Evolutionary conservation across 352 stramenopile genomes (phyloP), one percentile per base, ranked within the genome.

Genomic region (Globisporangium okanoganense): DNA sequence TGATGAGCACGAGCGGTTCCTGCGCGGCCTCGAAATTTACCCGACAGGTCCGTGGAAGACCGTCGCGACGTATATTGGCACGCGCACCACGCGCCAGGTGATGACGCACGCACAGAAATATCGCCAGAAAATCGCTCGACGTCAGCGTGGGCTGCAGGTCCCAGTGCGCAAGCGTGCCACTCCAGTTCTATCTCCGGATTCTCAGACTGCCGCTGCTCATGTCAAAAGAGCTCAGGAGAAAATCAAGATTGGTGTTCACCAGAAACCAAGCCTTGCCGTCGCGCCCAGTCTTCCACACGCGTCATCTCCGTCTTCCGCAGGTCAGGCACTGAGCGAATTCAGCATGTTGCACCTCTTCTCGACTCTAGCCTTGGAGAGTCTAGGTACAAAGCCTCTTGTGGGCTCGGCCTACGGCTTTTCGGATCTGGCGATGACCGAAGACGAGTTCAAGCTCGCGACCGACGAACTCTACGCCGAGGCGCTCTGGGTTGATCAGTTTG

Each of bases 41-140:
- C 66, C 69, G 14, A 64, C 69, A 0, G 67, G 72, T 0, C 66
- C 72, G 27, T 80, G 72, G 72, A 77, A 80, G 40, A 49, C 62
- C 18, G 77, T 80, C 25, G 72, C 66, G 1, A 48, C 41, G 14
- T 53, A 64, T 31, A 53, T 75, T 9, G 59, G 69, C 20, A 75
- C 72, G 0, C 70, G 68, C 25, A 36, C 44, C 3, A 27, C 35
- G 12, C 43, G 43, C 14, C 79, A 89, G 59, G 86, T 75, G 56
- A 88, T 85, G 79, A 86, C 75, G 12, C 82, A 91, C 70, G 82
- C 82, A 53, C 79, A 92, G 36, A 92, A 92, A 64, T 92, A 89
- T 61, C 79, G 79, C 5, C 78, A 92, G 70, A 92, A 89, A 67
- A 82, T 92, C 69, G 71, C 71, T 47, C 72, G 80, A 31, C 69